Conservation (phyloP, 225 moss, liverwort and hornwort species). For the Polytrichum formosum region DNA sequence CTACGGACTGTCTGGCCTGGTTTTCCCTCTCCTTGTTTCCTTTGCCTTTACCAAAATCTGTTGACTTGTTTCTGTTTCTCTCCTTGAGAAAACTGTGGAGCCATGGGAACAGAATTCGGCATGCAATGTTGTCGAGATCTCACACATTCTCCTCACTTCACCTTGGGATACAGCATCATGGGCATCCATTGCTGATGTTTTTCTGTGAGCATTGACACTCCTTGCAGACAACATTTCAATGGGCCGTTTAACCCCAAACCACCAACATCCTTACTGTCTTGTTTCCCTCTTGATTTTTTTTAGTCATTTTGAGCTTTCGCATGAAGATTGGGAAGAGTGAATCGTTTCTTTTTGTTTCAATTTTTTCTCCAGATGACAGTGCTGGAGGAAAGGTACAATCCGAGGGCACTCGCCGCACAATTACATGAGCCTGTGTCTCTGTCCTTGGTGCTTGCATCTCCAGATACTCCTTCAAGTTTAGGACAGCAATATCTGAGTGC, state of each 20-base stretch:
- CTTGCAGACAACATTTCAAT: background rate
- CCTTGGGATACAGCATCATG: background rate
- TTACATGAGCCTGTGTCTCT: conserved; percentile 1
- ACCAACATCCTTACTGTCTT: background rate
- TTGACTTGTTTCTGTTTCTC: too few species aligned
- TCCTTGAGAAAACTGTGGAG: too few species aligned
- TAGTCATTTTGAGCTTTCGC: background rate
- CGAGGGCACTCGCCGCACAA: background rate
- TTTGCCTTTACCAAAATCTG: background rate
- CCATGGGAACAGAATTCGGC: too few species aligned
- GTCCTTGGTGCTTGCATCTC: conserved; percentile 10
- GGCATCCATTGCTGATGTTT: background rate
- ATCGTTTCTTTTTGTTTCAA: background rate
- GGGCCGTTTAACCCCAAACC: background rate
- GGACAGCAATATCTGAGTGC: conserved; percentile 13
- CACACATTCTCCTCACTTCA: too few species aligned
- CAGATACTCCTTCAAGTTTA: conserved; percentile 16
- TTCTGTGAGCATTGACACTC: background rate
- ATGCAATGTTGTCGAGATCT: too few species aligned
- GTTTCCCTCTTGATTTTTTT: background rate
- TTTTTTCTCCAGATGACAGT: conserved; percentile 9
- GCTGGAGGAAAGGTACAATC: conserved; percentile 12
- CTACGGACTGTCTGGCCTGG: too few species aligned
- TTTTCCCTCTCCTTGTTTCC: background rate
- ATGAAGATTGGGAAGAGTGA: background rate